These are phyloP conservation scores for Rhizophagus prolifer DNA, from an alignment of 192 early-diverging fungal genomes.

Conservation along the genomic window DNA sequence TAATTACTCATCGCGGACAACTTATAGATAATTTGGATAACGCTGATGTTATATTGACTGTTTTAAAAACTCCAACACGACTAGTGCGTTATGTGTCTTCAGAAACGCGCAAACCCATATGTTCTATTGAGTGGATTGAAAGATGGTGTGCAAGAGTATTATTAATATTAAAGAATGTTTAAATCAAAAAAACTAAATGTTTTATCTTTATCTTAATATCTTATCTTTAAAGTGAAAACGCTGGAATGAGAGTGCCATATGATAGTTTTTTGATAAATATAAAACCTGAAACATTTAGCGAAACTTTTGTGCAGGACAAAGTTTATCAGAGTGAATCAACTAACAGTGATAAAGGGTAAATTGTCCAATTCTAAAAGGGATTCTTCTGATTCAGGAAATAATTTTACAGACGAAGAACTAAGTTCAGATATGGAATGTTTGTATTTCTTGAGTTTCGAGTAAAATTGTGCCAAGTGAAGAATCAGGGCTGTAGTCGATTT, in stretches of 20 bases:
- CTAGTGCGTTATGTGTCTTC: neutral
- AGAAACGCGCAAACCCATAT: conserved; percentile 5
- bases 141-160: neutral
- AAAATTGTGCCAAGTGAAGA: neutral
- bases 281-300: neutral
- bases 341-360: neutral
- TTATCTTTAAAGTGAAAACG: neutral
- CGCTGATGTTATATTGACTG: conserved; percentile 12
- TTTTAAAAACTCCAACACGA: neutral
- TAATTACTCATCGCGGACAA: neutral
- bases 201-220: neutral
- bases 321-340: neutral
- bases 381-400: neutral
- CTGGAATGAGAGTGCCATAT: neutral
- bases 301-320: neutral
- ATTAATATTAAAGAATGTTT: neutral
- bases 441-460: no score
- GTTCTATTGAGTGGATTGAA: conserved; percentile 15
- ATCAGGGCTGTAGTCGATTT: neutral
- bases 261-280: neutral
- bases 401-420: neutral
- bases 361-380: neutral
- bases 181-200: neutral
- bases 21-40: neutral
- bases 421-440: neutral